These are phyloP conservation scores for Rhododendron kiyosumense DNA, from an alignment of 148 eudicot species.

Conservation along the genomic window DNA sequence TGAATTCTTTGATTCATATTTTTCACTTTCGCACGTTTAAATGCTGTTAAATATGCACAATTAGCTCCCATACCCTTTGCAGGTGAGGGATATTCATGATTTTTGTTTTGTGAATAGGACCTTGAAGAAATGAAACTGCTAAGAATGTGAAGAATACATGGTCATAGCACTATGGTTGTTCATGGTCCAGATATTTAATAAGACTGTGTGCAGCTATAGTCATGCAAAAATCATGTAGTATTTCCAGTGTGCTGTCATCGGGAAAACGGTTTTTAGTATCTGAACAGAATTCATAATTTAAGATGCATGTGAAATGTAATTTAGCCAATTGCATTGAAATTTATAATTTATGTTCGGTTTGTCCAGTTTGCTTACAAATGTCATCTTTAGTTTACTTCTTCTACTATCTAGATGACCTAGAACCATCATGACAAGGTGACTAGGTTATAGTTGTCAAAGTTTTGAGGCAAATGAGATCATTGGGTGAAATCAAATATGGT, in stretches of 20 bases:
- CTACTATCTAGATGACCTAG: not conserved
- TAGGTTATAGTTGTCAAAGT: not conserved
- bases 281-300: not conserved
- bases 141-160: not conserved
- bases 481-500: not conserved
- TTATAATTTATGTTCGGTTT: not conserved
- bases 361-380: not conserved
- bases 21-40: not conserved
- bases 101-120: not conserved
- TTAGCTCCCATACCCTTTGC: not conserved
- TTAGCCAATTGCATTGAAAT: not conserved
- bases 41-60: not conserved
- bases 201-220: not conserved
- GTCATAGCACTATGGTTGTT: not conserved
- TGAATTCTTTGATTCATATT: not conserved
- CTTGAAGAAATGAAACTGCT: not conserved
- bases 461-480: not conserved
- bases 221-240: constrained; percentile 2
- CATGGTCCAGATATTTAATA: not conserved
- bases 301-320: not conserved
- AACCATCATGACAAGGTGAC: not conserved
- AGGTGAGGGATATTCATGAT: not conserved
- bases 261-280: not conserved
- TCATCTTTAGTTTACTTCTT: not conserved
- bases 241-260: not conserved